A percentile compares a stretch with the other conserved stretches of the same genome.
Conservation (phyloP, 78 protist genomes). For the Chrysochromulina tobinii region DNA sequence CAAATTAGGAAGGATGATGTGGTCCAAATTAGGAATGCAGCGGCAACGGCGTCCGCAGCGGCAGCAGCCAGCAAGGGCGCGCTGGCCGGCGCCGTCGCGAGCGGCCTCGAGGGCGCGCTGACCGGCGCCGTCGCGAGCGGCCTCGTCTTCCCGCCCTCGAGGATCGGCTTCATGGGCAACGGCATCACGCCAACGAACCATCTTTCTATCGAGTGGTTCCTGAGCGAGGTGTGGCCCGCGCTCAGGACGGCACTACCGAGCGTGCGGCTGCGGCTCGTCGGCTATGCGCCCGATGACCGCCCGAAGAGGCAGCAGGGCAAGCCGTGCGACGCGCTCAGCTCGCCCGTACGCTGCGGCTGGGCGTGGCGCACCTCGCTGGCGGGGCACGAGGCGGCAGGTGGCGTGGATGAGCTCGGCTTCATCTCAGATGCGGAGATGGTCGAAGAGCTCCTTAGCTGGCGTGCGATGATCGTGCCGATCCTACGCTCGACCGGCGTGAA, state of each 20-base stretch:
- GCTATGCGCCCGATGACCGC: not conserved
- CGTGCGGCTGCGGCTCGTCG: not conserved
- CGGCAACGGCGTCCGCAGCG: no score
- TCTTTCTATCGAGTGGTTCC: slow-evolving; percentile 5
- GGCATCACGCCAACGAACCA: slow-evolving; percentile 9
- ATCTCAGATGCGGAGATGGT: not conserved
- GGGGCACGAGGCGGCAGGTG: not conserved
- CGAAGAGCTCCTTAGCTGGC: not conserved
- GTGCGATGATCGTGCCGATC: not conserved
- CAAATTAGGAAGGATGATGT: no score
- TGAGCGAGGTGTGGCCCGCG: not conserved
- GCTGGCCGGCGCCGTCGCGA: no score
- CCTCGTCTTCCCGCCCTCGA: no score
- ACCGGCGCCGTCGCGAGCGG: no score
- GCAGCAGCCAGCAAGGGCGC: no score
- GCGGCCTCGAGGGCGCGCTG: no score
- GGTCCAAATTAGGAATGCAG: no score
- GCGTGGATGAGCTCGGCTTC: not conserved
- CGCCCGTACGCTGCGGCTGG: not conserved
- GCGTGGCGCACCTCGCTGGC: not conserved
- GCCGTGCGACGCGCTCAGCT: not conserved
- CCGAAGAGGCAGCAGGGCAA: not conserved
- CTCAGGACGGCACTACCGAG: not conserved
- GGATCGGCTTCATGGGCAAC: not conserved
- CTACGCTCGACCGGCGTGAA: slow-evolving; percentile 16